phyloP scores from a whole-genome alignment of 805 yeast species.

The Saturnispora hagleri region DNA sequence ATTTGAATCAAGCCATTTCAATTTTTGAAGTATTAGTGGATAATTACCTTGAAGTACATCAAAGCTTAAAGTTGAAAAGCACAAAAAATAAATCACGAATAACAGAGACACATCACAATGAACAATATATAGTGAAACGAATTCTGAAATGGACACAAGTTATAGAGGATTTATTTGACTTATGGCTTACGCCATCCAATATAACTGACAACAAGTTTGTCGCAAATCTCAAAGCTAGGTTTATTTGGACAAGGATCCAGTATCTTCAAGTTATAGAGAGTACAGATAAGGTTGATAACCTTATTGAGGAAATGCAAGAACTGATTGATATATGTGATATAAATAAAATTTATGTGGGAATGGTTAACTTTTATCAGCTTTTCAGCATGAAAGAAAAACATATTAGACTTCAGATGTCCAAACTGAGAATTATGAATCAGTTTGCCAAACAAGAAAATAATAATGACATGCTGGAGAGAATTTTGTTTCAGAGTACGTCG shows the following conservation, averaged over 20 bases:
- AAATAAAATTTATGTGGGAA: slow-evolving; percentile 28
- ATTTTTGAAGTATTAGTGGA: slow-evolving; percentile 39
- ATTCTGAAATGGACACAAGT: slow-evolving; percentile 40
- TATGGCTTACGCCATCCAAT: background rate
- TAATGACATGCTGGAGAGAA: slow-evolving; percentile 18
- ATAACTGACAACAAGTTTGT: background rate
- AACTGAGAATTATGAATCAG: slow-evolving; percentile 57
- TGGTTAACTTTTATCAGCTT: slow-evolving; percentile 52
- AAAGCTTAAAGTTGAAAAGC: slow-evolving; percentile 20
- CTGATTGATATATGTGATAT: slow-evolving; percentile 20
- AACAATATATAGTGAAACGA: slow-evolving; percentile 33
- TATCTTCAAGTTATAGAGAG: slow-evolving; percentile 30
- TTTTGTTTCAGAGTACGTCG: slow-evolving; percentile 12
- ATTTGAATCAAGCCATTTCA: slow-evolving; percentile 25
- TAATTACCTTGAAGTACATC: slow-evolving; percentile 27
- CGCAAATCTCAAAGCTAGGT: slow-evolving; percentile 26
- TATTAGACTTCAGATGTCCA: slow-evolving; percentile 55
- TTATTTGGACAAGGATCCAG: slow-evolving; percentile 41
- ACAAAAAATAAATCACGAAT: slow-evolving; percentile 12
- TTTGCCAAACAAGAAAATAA: slow-evolving; percentile 43
- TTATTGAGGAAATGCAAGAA: slow-evolving; percentile 25
- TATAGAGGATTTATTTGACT: slow-evolving; percentile 24
- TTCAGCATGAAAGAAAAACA: slow-evolving; percentile 43
- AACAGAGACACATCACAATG: slow-evolving; percentile 29
- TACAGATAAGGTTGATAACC: slow-evolving; percentile 24